Evolutionary conservation across 495 filamentous ascomycete genomes (phyloP).

Genomic region (Podospora pseudocomata): DNA sequence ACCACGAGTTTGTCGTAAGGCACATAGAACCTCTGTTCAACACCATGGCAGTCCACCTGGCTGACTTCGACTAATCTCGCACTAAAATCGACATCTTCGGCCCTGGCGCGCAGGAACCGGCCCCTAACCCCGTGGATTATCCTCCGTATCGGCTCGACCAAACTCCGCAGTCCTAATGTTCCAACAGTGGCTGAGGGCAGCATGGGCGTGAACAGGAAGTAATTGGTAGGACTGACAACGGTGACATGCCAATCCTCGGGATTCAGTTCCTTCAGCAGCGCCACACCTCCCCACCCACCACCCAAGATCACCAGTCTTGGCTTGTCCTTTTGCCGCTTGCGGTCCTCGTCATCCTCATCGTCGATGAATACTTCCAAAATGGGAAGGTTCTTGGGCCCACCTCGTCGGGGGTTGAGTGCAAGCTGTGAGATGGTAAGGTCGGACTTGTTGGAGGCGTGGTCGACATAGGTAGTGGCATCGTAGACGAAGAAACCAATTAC

Average conservation of each 20-base stretch:
- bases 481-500: conserved; percentile 89
- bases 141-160: conserved; percentile 88
- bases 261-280: conserved; percentile 83
- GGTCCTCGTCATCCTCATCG: conserved; percentile 75
- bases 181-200: conserved; percentile 94
- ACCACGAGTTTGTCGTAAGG: conserved; percentile 99
- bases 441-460: conserved; percentile 50
- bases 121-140: conserved; percentile 74
- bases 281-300: conserved; percentile 92
- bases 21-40: conserved; percentile 78
- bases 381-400: conserved; percentile 94
- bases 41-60: conserved; percentile 65
- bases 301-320: conserved; percentile 89
- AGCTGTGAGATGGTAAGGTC: conserved; percentile 80
- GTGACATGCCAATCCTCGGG: conserved; percentile 92
- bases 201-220: conserved; percentile 98
- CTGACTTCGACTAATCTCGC: conserved; percentile 84
- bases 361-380: conserved; percentile 83
- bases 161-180: conserved; percentile 81
- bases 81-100: conserved; percentile 86
- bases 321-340: conserved; percentile 66
- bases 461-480: conserved; percentile 86
- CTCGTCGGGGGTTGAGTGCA: conserved; percentile 74
- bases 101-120: conserved; percentile 83
- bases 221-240: conserved; percentile 88